A percentile compares a stretch with the other conserved stretches of the same genome.
phyloP scores from a whole-genome alignment of 139 green algal species.

The Picochlorum costavermella region DNA sequence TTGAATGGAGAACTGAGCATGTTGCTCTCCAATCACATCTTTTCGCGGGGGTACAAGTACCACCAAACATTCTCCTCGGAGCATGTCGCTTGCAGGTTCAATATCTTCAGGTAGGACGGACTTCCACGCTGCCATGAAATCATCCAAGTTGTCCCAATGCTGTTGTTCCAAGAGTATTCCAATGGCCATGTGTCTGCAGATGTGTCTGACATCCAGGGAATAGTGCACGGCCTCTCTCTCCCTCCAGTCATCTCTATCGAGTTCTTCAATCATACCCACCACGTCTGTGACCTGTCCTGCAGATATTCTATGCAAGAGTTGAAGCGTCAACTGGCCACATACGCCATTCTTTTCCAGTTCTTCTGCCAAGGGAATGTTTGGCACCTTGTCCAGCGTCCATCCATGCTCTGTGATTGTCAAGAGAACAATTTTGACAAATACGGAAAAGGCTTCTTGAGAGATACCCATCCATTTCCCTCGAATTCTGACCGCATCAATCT shows the following conservation, averaged over 20 bases:
- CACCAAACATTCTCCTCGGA: slow-evolving; percentile 34
- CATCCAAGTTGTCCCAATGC: slow-evolving; percentile 14
- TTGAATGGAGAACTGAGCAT: not conserved
- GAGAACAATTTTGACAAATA: slow-evolving; percentile 33
- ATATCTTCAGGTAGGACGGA: slow-evolving; percentile 22
- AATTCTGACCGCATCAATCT: slow-evolving; percentile 35
- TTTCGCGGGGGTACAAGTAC: slow-evolving; percentile 5
- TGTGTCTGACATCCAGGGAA: slow-evolving; percentile 5
- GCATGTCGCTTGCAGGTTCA: slow-evolving; percentile 25
- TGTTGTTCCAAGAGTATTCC: slow-evolving; percentile 9
- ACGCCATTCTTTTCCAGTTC: slow-evolving; percentile 30
- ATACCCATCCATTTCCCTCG: slow-evolving; percentile 18
- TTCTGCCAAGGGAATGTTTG: not conserved
- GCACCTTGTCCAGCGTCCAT: slow-evolving; percentile 2
- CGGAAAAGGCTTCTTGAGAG: slow-evolving; percentile 49
- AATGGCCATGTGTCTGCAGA: slow-evolving; percentile 23
- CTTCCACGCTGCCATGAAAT: slow-evolving; percentile 20
- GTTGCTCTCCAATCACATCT: slow-evolving; percentile 3
- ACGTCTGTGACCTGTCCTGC: not conserved
- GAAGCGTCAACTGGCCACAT: slow-evolving; percentile 24
- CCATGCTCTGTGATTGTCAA: slow-evolving; percentile 11
- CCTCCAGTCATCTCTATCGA: not conserved
- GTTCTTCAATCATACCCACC: not conserved
- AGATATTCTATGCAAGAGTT: slow-evolving; percentile 42
- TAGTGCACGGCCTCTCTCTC: not conserved